A percentile compares a stretch with the other conserved stretches of the same genome.
phyloP scores from a whole-genome alignment of 129 eudicot species.

The Smallanthus sonchifolius region DNA sequence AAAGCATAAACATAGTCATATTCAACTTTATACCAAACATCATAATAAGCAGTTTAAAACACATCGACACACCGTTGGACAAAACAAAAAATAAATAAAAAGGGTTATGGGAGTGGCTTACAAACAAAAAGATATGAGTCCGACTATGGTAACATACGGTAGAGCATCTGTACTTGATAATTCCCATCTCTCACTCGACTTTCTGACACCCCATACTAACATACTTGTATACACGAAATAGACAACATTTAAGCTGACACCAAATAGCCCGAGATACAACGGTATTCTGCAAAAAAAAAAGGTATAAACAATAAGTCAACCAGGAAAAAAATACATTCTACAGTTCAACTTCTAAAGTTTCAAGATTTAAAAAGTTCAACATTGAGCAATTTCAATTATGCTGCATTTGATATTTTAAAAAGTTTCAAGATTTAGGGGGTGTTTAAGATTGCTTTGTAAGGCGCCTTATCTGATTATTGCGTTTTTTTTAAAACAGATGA shows the following conservation, averaged over 20 bases:
- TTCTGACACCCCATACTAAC: slow-evolving; percentile 62
- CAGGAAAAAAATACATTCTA: not conserved
- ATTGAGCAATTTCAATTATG: slow-evolving; percentile 7
- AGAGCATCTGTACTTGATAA: slow-evolving; percentile 71
- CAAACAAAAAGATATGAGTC: slow-evolving; percentile 73
- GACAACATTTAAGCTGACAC: slow-evolving; percentile 48
- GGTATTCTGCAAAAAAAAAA: slow-evolving; percentile 61
- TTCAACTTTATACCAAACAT: not conserved
- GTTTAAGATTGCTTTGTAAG: not conserved
- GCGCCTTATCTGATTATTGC: not conserved
- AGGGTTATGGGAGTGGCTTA: slow-evolving; percentile 29
- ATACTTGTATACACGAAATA: slow-evolving; percentile 68
- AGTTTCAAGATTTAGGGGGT: not conserved
- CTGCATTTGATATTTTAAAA: not conserved
- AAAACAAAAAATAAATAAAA: not conserved
- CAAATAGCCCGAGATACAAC: slow-evolving; percentile 65
- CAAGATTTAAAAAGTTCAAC: too few relatives aligned
- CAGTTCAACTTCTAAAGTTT: not conserved
- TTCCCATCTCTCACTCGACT: slow-evolving; percentile 77
- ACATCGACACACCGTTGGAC: not conserved
- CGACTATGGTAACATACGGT: slow-evolving; percentile 65
- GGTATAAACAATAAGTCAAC: not conserved
- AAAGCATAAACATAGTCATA: not conserved
- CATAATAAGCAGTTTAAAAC: not conserved
- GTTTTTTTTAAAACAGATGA: not conserved